Conservation (phyloP, 2,329 filamentous ascomycete genomes). For the Colletotrichum sp. region DNA sequence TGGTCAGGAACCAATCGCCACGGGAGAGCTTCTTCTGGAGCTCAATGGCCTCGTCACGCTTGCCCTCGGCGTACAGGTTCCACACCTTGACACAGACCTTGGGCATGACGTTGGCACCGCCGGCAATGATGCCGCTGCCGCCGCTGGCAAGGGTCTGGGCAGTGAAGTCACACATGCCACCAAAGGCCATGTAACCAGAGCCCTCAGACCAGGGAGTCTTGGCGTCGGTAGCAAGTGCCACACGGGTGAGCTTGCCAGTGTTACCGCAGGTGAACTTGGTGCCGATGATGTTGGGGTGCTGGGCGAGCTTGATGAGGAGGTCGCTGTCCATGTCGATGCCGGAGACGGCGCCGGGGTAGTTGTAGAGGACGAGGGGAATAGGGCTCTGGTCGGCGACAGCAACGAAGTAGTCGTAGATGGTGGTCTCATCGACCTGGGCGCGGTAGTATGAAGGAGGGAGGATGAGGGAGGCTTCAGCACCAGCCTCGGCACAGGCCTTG, state of each 20-base stretch:
- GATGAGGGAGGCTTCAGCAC: slow-evolving; percentile 80
- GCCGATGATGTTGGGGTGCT: slow-evolving; percentile 84
- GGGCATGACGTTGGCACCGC: slow-evolving; percentile 84
- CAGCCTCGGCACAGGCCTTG: slow-evolving; percentile 68
- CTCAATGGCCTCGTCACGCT: slow-evolving; percentile 75
- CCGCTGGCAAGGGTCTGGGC: slow-evolving; percentile 80
- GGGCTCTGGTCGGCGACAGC: slow-evolving; percentile 78
- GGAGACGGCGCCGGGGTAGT: slow-evolving; percentile 86
- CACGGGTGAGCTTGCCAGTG: slow-evolving; percentile 86
- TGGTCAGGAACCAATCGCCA: slow-evolving; percentile 84
- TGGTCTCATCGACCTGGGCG: slow-evolving; percentile 74
- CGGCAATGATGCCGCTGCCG: slow-evolving; percentile 84
- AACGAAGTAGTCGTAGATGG: slow-evolving; percentile 75
- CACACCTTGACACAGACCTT: slow-evolving; percentile 81
- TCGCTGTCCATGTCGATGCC: slow-evolving; percentile 92
- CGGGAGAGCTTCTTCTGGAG: slow-evolving; percentile 80
- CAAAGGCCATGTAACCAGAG: slow-evolving; percentile 82
- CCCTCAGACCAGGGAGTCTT: slow-evolving; percentile 66
- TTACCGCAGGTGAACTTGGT: slow-evolving; percentile 94
- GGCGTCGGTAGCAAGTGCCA: slow-evolving; percentile 75
- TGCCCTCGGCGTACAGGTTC: slow-evolving; percentile 76
- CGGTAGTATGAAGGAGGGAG: slow-evolving; percentile 87
- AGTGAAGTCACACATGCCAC: slow-evolving; percentile 87
- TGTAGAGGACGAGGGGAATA: slow-evolving; percentile 84
- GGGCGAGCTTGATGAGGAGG: slow-evolving; percentile 77